Base-by-base conservation (phyloP, 345 rosid genomes). In the Eucalyptus brandiana region DNA sequence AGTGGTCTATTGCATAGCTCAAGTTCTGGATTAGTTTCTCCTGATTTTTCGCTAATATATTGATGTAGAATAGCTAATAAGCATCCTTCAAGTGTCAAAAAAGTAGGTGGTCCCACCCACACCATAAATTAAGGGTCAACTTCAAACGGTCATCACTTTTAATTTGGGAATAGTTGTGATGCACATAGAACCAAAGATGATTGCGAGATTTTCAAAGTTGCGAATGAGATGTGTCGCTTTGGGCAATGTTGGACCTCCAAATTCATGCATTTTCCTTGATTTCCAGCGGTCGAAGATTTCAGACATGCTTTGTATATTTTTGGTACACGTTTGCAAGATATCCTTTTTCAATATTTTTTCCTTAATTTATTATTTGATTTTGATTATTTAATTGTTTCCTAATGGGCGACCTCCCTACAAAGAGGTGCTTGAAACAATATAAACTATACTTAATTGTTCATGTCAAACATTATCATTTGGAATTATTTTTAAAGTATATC, bases 171-270 rank as follows among this genome's bases (percentile, higher is more conserved):
- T 23, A 56, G 28, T 56, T 56, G 30, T 56, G 62, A 56, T 24
- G 30, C 30, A 56, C 1, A 56, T 56, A 10, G 0, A 56, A 24
- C 2, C 28, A 56, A 24, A 56, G 13, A 24, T 0, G 14, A 26
- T 56, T 56, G 7, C 1, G 3, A 11, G 0, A 24, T 23, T 2
- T 24, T 56, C 30, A 56, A 56, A 53, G 0, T 21, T 53, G 26
- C 26, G 0, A 4, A 56, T 56, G 30, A 1, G 1, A 23, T 56
- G 30, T 0, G 14, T 26, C 1, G 1, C 28, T 24, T 56, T 56
- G 14, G 30, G 13, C 30, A 56, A 56, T 56, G 6, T 56, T 24
- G 3, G 62, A 56, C 10, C 30, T 56, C 62, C 62, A 10, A 56
- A 56, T 56, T 56, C 30, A 56, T 56, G 62, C 62, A 56, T 10